A percentile compares a stretch with the other conserved stretches of the same genome.
Conservation (phyloP, 352 stramenopile species). For the Plasmopara muralis region DNA sequence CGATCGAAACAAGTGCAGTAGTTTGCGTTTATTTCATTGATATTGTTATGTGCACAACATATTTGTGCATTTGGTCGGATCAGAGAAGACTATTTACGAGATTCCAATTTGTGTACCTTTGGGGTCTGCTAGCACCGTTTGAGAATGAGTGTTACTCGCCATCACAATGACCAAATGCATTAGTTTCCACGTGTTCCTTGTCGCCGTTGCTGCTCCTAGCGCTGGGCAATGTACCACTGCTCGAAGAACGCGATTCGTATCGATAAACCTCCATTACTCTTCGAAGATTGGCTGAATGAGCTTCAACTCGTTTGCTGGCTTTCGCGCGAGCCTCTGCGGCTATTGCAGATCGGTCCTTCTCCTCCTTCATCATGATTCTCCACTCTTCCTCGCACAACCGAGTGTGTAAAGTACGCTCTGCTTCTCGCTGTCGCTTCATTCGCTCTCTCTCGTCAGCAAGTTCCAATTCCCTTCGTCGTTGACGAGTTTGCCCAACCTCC, state of each 20-base stretch:
- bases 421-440: conserved; percentile 37
- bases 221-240: conserved; percentile 7
- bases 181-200: conserved; percentile 5
- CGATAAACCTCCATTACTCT: conserved; percentile 24
- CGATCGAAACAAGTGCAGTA: too few relatives aligned
- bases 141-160: neutral
- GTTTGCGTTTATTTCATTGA: too few relatives aligned
- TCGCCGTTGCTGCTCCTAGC: conserved; percentile 14
- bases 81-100: neutral
- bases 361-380: conserved; percentile 39
- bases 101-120: neutral
- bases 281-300: conserved; percentile 22
- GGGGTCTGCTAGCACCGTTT: neutral
- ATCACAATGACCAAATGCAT: conserved; percentile 6
- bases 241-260: conserved; percentile 11
- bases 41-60: neutral
- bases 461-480: conserved; percentile 40
- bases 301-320: conserved; percentile 38
- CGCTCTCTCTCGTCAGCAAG: conserved; percentile 36
- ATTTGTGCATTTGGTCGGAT: neutral
- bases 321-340: conserved; percentile 41
- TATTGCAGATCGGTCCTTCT: conserved; percentile 35
- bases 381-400: conserved; percentile 47
- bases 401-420: conserved; percentile 34
- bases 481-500: conserved; percentile 16